These are phyloP conservation scores for Fagopyrum esculentum DNA, from an alignment of 148 eudicot genomes.

Conservation along the genomic window DNA sequence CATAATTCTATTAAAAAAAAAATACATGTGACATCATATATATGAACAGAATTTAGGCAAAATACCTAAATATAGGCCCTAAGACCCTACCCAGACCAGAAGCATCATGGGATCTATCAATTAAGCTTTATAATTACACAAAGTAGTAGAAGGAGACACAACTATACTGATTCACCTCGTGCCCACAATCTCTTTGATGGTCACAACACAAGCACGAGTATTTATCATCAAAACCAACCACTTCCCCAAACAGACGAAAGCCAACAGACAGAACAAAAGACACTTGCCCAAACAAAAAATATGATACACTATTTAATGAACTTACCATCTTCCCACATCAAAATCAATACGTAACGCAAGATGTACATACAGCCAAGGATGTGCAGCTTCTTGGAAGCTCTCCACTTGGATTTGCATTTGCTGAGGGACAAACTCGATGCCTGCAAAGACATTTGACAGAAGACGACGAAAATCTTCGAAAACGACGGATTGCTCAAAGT, in stretches of 20 bases:
- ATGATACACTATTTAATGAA: not conserved
- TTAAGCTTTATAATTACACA: not conserved
- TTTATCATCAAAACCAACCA: slow-evolving; percentile 3
- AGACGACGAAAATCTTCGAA: not conserved
- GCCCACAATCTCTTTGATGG: slow-evolving; percentile 2
- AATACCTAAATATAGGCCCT: not conserved
- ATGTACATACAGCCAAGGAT: not conserved
- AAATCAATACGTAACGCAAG: not conserved
- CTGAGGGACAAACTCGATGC: not conserved
- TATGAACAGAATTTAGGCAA: not conserved
- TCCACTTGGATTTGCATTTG: not conserved
- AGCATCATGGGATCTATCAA: not conserved
- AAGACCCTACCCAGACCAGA: not conserved
- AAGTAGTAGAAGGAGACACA: not conserved
- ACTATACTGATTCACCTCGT: not conserved
- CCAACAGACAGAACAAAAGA: not conserved
- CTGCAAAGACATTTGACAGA: not conserved
- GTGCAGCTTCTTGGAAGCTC: slow-evolving; percentile 9
- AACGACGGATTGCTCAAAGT: not conserved
- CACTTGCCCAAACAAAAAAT: not conserved
- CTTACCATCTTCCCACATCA: not conserved
- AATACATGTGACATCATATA: not conserved
- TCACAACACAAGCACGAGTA: not conserved
- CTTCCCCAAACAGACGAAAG: not conserved
- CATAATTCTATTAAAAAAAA: not conserved